phyloP scores from a whole-genome alignment of 1,284 basidiomycete species.

The Prillingera fragicola region DNA sequence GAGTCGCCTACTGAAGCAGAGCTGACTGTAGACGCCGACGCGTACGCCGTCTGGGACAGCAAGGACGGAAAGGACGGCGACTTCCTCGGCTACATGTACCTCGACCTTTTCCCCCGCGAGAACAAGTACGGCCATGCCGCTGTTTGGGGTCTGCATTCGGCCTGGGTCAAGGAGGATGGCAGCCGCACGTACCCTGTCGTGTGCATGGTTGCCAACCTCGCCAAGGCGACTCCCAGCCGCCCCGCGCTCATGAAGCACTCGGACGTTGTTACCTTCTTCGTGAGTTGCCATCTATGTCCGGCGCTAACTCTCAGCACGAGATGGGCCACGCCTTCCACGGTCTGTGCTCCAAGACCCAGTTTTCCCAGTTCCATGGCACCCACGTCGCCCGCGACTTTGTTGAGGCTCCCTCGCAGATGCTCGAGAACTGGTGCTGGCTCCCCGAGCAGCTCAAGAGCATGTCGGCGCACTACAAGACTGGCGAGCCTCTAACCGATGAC shows the following conservation, averaged over 20 bases:
- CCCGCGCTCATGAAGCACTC: conserved; percentile 77
- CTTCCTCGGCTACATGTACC: conserved; percentile 67
- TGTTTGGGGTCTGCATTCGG: conserved; percentile 64
- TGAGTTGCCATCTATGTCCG: background rate
- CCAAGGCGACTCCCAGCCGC: conserved; percentile 53
- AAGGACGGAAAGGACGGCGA: conserved; percentile 55
- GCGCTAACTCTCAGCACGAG: conserved; percentile 47
- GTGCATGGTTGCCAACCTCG: conserved; percentile 57
- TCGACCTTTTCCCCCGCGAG: conserved; percentile 80
- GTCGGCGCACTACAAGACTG: conserved; percentile 19
- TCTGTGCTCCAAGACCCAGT: conserved; percentile 65
- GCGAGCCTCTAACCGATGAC: conserved; percentile 18
- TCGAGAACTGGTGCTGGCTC: conserved; percentile 67
- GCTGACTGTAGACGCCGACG: conserved; percentile 13
- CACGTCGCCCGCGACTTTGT: conserved; percentile 61
- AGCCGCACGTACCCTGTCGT: conserved; percentile 44
- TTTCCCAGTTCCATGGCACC: conserved; percentile 72
- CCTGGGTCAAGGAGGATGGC: conserved; percentile 15
- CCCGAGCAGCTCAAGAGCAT: conserved; percentile 22
- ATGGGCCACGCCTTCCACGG: conserved; percentile 86
- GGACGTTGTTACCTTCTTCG: conserved; percentile 44
- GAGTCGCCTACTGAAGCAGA: too few species aligned
- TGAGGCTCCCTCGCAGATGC: conserved; percentile 81
- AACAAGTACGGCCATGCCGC: conserved; percentile 80
- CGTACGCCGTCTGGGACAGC: conserved; percentile 35